Evolutionary conservation across 352 stramenopile species (phyloP).

Genomic region (Globisporangium nodosum): DNA sequence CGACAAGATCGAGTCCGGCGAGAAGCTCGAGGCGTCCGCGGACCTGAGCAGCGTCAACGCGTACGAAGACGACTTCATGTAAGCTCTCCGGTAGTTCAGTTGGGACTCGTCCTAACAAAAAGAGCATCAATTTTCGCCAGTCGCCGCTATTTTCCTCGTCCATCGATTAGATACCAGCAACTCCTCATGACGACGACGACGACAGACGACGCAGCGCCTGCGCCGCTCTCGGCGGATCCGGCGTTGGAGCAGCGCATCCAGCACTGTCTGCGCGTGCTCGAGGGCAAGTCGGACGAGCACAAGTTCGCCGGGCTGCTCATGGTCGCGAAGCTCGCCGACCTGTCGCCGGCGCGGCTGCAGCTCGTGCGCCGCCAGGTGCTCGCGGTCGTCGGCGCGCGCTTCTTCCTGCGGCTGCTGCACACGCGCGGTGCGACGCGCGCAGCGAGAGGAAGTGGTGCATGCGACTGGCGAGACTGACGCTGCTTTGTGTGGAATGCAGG

Average conservation of each 20-base stretch:
- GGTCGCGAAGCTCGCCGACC: conserved; percentile 68
- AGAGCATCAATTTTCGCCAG: not conserved
- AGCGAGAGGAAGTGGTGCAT: too few species aligned
- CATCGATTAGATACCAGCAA: not conserved
- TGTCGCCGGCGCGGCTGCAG: conserved; percentile 37
- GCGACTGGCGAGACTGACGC: not conserved
- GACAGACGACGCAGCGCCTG: too few species aligned
- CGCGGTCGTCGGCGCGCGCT: conserved; percentile 49
- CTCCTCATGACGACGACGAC: too few species aligned
- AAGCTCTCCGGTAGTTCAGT: not conserved
- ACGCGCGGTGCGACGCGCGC: conserved; percentile 40
- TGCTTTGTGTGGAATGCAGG: conserved; percentile 17
- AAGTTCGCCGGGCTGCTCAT: conserved; percentile 86
- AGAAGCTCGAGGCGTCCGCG: conserved; percentile 17
- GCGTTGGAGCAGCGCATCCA: conserved; percentile 13
- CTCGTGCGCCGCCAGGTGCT: conserved; percentile 56
- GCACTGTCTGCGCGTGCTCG: conserved; percentile 70
- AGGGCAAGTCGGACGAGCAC: conserved; percentile 73
- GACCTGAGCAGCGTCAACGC: conserved; percentile 28
- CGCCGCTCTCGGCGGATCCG: not conserved
- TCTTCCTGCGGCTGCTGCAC: conserved; percentile 76
- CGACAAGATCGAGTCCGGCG: conserved; percentile 53
- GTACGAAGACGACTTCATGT: conserved; percentile 84
- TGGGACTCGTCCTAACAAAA: too few species aligned
- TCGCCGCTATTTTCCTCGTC: too few species aligned